Base-by-base conservation (phyloP, 345 rosid species). In the Rubroshorea leprosula region DNA sequence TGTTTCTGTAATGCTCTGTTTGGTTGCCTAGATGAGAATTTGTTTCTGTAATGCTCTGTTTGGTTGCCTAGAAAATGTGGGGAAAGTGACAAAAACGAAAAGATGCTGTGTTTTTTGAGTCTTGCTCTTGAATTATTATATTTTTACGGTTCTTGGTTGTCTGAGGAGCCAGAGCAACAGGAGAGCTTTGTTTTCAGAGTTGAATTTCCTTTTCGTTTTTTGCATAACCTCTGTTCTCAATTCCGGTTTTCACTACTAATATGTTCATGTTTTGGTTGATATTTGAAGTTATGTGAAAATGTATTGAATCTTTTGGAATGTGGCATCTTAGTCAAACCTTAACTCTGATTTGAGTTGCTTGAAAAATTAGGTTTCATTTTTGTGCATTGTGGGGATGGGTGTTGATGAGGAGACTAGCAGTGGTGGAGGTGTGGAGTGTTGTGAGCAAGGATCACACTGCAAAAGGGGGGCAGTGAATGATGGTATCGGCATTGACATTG, bases 341-440 rank as follows among this genome's bases (percentile, higher is more conserved):
- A 73, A 73, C 49, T 67, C 39, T 55, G 56, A 57, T 72, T 20
- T 57, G 66, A 52, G 49, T 53, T 58, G 61, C 59, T 41, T 14
- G 12, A 8, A 44, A 56, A 57, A 25, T 65, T 64, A 20, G 60
- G 63, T 39, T 58, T n/a, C n/a, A n/a, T n/a, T n/a, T n/a, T 49
- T 48, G 41, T 48, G 53, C 19, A 16, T 15, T 57, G 27, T 49
- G 51, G 61, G 57, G 49, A 89, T 83, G 90, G 65, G 53, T 12
- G 63, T 67, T 66, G 82, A 70, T 23, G 93, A 76, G 62, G 76
- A 72, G 46, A 74, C 70, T 21, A 63, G 68, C 53, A 73, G 74
- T 66, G 76, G 78, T 47, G 76, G 44, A 10, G 71, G 68, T 62
- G 26, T 45, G 14, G 75, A 71, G 58, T 46, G 18, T 65, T 25